A percentile compares a stretch with the other conserved stretches of the same genome.
phyloP scores from a whole-genome alignment of 768 basidiomycete species.

The Kwoniella bestiolae region DNA sequence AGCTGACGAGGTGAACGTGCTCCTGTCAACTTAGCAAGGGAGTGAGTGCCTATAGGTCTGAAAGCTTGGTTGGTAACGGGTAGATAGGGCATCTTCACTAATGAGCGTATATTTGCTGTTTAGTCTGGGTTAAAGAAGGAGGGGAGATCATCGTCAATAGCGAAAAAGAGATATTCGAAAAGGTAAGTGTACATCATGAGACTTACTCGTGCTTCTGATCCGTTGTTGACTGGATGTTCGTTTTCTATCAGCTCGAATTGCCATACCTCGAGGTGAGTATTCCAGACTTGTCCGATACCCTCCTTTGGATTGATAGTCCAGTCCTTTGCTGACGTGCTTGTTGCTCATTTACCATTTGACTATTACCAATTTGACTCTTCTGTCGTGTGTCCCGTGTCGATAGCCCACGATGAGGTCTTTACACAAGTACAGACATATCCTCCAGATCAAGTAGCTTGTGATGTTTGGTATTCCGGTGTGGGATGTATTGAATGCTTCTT shows the following conservation, averaged over 20 bases:
- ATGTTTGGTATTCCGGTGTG: neutral
- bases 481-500: neutral
- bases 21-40: neutral
- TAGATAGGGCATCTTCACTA: neutral
- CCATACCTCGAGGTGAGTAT: constrained; percentile 41
- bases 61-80: neutral
- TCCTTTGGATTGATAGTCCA: neutral
- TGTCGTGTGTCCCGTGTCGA: too few relatives aligned
- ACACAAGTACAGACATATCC: constrained; percentile 35
- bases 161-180: constrained; percentile 53
- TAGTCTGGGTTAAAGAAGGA: constrained; percentile 28
- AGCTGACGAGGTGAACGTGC: neutral
- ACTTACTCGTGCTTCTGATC: neutral
- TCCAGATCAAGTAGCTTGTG: constrained; percentile 9
- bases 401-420: constrained; percentile 40
- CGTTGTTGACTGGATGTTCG: neutral
- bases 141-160: constrained; percentile 43
- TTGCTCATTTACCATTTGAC: neutral
- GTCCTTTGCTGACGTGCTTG: constrained; percentile 9
- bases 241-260: constrained; percentile 34
- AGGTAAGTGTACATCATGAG: constrained; percentile 34
- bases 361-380: neutral
- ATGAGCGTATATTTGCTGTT: neutral
- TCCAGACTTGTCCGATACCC: neutral
- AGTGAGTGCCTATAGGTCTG: neutral